Percentiles rank a stretch among this genome's conserved stretches.
phyloP scores from a whole-genome alignment of 2,329 filamentous ascomycete genomes.

The Fusarium sp. region DNA sequence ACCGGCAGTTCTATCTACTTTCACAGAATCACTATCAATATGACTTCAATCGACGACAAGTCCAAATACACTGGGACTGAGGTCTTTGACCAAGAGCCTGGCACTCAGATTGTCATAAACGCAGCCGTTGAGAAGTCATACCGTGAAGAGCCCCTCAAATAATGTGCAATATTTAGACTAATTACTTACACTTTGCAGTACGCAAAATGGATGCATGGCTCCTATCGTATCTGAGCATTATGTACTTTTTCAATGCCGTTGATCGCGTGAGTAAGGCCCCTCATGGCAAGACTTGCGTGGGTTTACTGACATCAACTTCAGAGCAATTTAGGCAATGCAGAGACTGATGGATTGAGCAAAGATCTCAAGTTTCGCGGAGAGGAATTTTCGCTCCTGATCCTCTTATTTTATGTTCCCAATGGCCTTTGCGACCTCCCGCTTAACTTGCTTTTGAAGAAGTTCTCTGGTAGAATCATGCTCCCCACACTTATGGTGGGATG shows the following conservation, averaged over 20 bases:
- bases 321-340: conserved; percentile 64
- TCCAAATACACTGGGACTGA: too few relatives aligned
- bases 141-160: too few relatives aligned
- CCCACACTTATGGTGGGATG: conserved; percentile 59
- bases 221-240: conserved; percentile 7
- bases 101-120: too few relatives aligned
- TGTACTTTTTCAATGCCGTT: conserved; percentile 17
- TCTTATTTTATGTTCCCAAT: conserved; percentile 66
- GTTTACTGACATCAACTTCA: not conserved
- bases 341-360: conserved; percentile 59
- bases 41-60: too few relatives aligned
- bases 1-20: too few relatives aligned
- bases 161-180: too few relatives aligned
- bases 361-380: conserved; percentile 60
- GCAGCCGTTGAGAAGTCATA: too few relatives aligned
- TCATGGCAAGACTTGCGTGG: too few relatives aligned
- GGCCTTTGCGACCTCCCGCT: conserved; percentile 10
- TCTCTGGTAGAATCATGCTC: conserved; percentile 53
- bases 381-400: conserved; percentile 60
- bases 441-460: conserved; percentile 54
- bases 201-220: conserved; percentile 19
- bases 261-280: not conserved
- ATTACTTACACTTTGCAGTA: not conserved
- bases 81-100: too few relatives aligned
- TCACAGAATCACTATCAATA: too few relatives aligned